Conservation (phyloP, 169 alveolate species). For the Plasmodium chabaudi region DNA sequence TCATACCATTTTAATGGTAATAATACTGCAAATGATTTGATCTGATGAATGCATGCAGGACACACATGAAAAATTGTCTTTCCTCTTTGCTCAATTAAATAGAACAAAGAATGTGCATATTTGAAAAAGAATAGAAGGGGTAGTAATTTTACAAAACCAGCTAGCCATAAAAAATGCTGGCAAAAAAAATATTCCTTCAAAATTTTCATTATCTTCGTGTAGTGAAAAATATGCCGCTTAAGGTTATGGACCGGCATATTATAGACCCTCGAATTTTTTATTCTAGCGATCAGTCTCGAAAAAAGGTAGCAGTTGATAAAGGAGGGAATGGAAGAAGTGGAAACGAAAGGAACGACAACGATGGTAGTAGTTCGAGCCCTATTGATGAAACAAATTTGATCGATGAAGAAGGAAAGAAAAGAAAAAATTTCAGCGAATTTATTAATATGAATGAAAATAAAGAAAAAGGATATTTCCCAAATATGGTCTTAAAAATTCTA, state of each 20-base stretch:
- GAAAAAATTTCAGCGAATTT: neutral
- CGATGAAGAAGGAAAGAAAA: neutral
- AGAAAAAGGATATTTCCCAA: conserved; percentile 10
- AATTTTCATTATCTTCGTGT: no score
- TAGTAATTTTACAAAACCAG: no score
- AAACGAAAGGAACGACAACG: neutral
- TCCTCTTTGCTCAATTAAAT: neutral
- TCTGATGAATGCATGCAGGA: no score
- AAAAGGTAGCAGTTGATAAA: neutral
- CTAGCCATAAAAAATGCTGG: neutral
- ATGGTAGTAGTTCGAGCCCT: neutral
- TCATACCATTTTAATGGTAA: no score
- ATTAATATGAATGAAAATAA: neutral
- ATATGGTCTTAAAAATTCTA: conserved; percentile 23
- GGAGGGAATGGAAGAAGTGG: neutral
- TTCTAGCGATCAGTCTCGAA: conserved; percentile 3
- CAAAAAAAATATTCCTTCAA: neutral
- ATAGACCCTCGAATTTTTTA: neutral
- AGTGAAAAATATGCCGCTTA: no score
- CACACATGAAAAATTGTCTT: no score
- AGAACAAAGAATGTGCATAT: conserved; percentile 3
- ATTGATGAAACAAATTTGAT: neutral
- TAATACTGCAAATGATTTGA: no score
- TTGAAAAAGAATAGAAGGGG: neutral
- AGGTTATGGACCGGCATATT: neutral